These are phyloP conservation scores for Thelonectria discophora DNA, from an alignment of 2,329 filamentous ascomycete species.

Conservation along the genomic window DNA sequence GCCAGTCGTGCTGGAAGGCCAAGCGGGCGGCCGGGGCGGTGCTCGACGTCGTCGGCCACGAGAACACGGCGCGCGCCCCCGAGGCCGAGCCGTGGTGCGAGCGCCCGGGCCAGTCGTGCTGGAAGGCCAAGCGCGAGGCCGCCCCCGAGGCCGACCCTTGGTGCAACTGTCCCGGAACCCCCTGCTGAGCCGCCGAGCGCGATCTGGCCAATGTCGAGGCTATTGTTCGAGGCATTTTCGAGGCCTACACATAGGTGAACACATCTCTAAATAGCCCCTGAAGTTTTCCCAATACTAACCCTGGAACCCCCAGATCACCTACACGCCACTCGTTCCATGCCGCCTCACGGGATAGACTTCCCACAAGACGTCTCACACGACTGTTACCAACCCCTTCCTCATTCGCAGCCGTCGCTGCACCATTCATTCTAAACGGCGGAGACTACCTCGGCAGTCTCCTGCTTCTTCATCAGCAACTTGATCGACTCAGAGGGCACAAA, in stretches of 20 bases:
- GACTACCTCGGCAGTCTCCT: constrained; percentile 22
- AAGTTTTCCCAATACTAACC: background rate
- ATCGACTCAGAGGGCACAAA: constrained; percentile 15
- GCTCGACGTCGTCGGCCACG: constrained; percentile 37
- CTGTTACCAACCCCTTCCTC: constrained; percentile 21
- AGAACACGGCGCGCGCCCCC: constrained; percentile 39
- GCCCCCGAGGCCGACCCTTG: constrained; percentile 32
- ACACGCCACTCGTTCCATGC: constrained; percentile 1
- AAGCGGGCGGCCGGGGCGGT: constrained; percentile 43
- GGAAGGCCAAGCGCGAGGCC: constrained; percentile 47
- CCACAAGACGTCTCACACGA: constrained; percentile 13
- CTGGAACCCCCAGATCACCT: too few relatives aligned
- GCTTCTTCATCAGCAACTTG: constrained; percentile 33
- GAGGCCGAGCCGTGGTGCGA: constrained; percentile 43
- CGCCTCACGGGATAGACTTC: constrained; percentile 1
- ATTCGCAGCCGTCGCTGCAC: constrained; percentile 20
- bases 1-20: constrained; percentile 51
- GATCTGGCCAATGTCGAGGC: constrained; percentile 40
- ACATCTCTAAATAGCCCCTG: background rate
- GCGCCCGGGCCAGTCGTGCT: constrained; percentile 47
- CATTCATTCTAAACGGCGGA: constrained; percentile 32
- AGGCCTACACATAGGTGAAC: constrained; percentile 35
- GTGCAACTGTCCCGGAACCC: constrained; percentile 43
- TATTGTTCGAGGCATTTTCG: constrained; percentile 42
- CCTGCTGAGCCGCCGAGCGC: constrained; percentile 53